Evolutionary conservation across 2,329 filamentous ascomycete genomes (phyloP).

Genomic region (Calonectria hawksworthii): DNA sequence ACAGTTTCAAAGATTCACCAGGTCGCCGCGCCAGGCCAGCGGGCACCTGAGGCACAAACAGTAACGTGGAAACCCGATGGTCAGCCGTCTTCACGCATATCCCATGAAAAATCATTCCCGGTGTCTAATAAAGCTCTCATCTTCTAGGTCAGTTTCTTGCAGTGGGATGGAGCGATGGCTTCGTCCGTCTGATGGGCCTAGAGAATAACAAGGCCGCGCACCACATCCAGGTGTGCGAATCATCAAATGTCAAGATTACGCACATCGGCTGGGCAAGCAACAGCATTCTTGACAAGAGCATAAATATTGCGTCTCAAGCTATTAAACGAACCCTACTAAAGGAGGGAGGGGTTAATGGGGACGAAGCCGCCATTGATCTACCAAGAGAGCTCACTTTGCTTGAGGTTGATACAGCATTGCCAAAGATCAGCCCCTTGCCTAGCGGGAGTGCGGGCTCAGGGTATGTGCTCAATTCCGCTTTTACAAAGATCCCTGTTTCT

Average conservation of each 20-base stretch:
- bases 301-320: constrained; percentile 23
- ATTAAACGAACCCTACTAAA: constrained; percentile 32
- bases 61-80: constrained; percentile 79
- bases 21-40: constrained; percentile 55
- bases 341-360: constrained; percentile 19
- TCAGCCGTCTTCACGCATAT: constrained; percentile 51
- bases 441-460: constrained; percentile 70
- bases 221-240: constrained; percentile 70
- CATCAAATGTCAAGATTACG: constrained; percentile 59
- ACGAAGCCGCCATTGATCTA: constrained; percentile 63
- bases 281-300: constrained; percentile 50
- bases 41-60: constrained; percentile 59
- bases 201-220: constrained; percentile 88
- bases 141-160: constrained; percentile 79
- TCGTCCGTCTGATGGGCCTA: constrained; percentile 80
- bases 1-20: constrained; percentile 67
- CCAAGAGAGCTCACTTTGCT: constrained; percentile 80
- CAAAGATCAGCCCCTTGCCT: constrained; percentile 81
- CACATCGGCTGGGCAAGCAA: constrained; percentile 69
- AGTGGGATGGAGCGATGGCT: constrained; percentile 86
- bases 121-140: constrained; percentile 5
- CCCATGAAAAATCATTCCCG: not conserved
- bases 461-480: constrained; percentile 54
- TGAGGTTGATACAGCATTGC: constrained; percentile 82
- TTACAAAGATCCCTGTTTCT: constrained; percentile 17